phyloP scores from a whole-genome alignment of 2,329 filamentous ascomycete species.

The Sclerotinia sclerotiorum region DNA sequence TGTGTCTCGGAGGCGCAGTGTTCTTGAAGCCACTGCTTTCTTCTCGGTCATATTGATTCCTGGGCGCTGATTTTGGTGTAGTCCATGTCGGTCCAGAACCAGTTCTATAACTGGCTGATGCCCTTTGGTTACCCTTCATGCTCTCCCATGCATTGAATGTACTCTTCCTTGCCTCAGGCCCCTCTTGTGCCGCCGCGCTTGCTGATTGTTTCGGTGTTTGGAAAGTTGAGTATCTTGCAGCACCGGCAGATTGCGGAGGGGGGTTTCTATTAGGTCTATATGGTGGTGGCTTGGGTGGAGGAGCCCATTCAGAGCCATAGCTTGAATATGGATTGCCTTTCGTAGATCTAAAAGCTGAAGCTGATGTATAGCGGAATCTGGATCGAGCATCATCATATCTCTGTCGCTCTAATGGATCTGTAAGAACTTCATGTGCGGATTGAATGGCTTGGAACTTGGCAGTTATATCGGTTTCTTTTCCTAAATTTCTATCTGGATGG shows the following conservation, averaged over 20 bases:
- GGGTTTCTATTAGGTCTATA: slow-evolving; percentile 27
- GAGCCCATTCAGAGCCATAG: slow-evolving; percentile 37
- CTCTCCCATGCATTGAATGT: slow-evolving; percentile 41
- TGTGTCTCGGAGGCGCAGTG: slow-evolving; percentile 27
- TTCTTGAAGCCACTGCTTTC: slow-evolving; percentile 32
- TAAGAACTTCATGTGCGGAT: slow-evolving; percentile 67
- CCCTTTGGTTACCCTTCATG: slow-evolving; percentile 31
- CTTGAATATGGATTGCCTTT: slow-evolving; percentile 41
- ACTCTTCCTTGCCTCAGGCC: slow-evolving; percentile 36
- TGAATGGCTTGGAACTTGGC: slow-evolving; percentile 71
- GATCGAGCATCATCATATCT: slow-evolving; percentile 40
- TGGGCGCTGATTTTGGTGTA: slow-evolving; percentile 32
- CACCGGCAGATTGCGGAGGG: slow-evolving; percentile 38
- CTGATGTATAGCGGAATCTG: slow-evolving; percentile 30
- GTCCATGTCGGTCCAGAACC: slow-evolving; percentile 28
- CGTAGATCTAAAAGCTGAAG: slow-evolving; percentile 30
- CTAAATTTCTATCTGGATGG: slow-evolving; percentile 71
- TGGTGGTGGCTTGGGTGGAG: slow-evolving; percentile 39
- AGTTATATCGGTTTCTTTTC: slow-evolving; percentile 63
- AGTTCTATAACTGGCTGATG: slow-evolving; percentile 15
- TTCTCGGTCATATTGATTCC: slow-evolving; percentile 32
- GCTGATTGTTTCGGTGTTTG: slow-evolving; percentile 34
- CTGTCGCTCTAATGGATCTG: slow-evolving; percentile 39
- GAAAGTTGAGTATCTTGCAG: slow-evolving; percentile 38
- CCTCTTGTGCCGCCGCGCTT: slow-evolving; percentile 36